Percentiles rank a stretch among this genome's conserved stretches.
Evolutionary conservation across 78 protist genomes (phyloP).

Genomic region (Chrysochromulina parva): DNA sequence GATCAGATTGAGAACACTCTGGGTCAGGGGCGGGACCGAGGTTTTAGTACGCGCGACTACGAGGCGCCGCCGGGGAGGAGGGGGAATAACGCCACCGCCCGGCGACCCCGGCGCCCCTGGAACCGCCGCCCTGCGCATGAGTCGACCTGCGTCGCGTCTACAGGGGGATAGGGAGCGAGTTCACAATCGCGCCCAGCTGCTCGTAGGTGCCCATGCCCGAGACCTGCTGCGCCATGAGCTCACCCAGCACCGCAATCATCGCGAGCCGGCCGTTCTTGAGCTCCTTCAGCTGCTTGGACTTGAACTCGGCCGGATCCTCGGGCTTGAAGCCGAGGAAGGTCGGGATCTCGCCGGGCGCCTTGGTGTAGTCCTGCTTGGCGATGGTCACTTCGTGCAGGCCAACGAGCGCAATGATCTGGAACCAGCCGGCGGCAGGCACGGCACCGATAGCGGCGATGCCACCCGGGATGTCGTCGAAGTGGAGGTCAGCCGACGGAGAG

Average conservation of each 20-base stretch:
- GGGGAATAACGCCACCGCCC: too few relatives aligned
- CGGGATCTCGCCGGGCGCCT: slow-evolving; percentile 7
- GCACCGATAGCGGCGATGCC: neutral
- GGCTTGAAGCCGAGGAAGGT: slow-evolving; percentile 30
- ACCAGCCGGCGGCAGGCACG: slow-evolving; percentile 3
- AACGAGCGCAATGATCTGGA: neutral
- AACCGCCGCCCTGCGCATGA: too few relatives aligned
- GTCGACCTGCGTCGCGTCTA: too few relatives aligned
- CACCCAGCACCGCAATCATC: slow-evolving; percentile 12
- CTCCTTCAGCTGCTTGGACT: slow-evolving; percentile 11
- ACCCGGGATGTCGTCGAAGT: slow-evolving; percentile 8
- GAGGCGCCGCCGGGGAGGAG: too few relatives aligned
- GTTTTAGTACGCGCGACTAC: too few relatives aligned
- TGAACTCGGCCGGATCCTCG: neutral
- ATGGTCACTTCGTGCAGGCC: slow-evolving; percentile 17
- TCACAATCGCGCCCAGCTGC: neutral
- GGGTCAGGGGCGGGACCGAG: too few relatives aligned
- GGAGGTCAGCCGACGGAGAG: neutral
- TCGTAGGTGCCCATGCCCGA: slow-evolving; percentile 26
- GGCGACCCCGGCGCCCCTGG: too few relatives aligned
- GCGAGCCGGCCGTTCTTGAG: slow-evolving; percentile 28
- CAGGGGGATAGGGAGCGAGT: too few relatives aligned
- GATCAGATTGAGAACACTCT: too few relatives aligned
- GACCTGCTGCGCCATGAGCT: slow-evolving; percentile 26
- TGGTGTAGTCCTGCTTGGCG: slow-evolving; percentile 31